These are phyloP conservation scores for Cadophora sp. DNA, from an alignment of 2,329 filamentous ascomycete genomes.

Conservation along the genomic window DNA sequence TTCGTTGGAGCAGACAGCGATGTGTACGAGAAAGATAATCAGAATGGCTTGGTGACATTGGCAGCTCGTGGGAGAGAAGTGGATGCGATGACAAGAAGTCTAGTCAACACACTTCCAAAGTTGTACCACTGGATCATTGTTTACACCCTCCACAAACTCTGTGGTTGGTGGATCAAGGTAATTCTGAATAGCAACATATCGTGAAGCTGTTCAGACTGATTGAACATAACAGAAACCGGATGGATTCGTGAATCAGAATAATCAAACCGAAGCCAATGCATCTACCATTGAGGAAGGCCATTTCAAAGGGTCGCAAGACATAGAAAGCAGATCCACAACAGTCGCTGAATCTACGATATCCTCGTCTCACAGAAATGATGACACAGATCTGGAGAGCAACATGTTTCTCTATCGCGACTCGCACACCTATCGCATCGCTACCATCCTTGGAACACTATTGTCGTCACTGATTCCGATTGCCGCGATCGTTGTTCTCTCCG, in stretches of 20 bases:
- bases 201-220: neutral
- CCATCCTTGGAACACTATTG: conserved; percentile 38
- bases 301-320: neutral
- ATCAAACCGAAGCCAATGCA: neutral
- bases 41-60: neutral
- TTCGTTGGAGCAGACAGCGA: conserved; percentile 1
- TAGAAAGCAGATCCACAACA: neutral
- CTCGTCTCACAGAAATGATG: neutral
- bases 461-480: conserved; percentile 41
- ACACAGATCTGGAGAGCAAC: neutral
- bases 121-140: neutral
- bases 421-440: conserved; percentile 23
- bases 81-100: neutral
- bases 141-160: neutral
- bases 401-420: conserved; percentile 13
- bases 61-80: neutral
- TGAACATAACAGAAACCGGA: neutral
- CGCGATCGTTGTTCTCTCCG: conserved; percentile 41
- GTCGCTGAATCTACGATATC: neutral
- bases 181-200: neutral
- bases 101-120: neutral
- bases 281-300: neutral
- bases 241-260: neutral
- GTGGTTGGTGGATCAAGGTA: conserved; percentile 5
- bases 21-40: neutral